A percentile compares a stretch with the other conserved stretches of the same genome.
These are phyloP conservation scores for Peribolospora baueri DNA, from an alignment of 768 basidiomycete genomes.

Conservation along the genomic window DNA sequence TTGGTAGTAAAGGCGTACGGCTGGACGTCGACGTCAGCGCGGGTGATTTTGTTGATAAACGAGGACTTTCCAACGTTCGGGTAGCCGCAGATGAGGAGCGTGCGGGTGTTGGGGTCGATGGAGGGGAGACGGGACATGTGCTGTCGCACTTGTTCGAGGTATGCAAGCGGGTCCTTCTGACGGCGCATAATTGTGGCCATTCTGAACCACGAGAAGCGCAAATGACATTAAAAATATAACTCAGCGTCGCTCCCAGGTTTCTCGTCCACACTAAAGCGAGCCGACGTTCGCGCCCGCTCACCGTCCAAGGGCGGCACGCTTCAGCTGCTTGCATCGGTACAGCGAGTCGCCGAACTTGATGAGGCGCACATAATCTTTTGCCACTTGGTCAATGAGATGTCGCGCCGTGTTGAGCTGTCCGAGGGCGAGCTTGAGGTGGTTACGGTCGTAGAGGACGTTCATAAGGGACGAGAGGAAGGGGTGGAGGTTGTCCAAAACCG, in stretches of 20 bases:
- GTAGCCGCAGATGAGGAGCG: conserved; percentile 91
- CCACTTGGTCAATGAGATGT: conserved; percentile 89
- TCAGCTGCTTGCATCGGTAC: conserved; percentile 96
- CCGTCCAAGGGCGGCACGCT: conserved; percentile 91
- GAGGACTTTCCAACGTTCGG: conserved; percentile 99
- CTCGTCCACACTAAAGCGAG: too few relatives aligned
- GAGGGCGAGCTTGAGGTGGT: conserved; percentile 95
- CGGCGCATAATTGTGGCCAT: conserved; percentile 99
- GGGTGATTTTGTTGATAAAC: conserved; percentile 98
- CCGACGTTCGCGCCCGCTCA: conserved; percentile 19
- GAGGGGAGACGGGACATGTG: conserved; percentile 95
- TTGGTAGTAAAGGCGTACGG: conserved; percentile 99
- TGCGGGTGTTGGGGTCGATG: conserved; percentile 94
- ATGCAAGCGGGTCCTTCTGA: conserved; percentile 94
- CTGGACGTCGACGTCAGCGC: conserved; percentile 97
- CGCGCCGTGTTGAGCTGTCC: conserved; percentile 87
- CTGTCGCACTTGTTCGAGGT: conserved; percentile 96
- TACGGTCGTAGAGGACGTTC: conserved; percentile 99
- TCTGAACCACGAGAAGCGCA: conserved; percentile 21
- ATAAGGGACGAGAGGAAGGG: conserved; percentile 85
- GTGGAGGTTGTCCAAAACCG: conserved; percentile 90
- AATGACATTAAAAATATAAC: not conserved
- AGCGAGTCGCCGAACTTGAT: conserved; percentile 95
- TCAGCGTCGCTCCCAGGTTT: too few relatives aligned
- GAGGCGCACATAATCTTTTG: conserved; percentile 85